Conservation (phyloP, 495 filamentous ascomycete genomes). For the Xylaria palmicola region DNA sequence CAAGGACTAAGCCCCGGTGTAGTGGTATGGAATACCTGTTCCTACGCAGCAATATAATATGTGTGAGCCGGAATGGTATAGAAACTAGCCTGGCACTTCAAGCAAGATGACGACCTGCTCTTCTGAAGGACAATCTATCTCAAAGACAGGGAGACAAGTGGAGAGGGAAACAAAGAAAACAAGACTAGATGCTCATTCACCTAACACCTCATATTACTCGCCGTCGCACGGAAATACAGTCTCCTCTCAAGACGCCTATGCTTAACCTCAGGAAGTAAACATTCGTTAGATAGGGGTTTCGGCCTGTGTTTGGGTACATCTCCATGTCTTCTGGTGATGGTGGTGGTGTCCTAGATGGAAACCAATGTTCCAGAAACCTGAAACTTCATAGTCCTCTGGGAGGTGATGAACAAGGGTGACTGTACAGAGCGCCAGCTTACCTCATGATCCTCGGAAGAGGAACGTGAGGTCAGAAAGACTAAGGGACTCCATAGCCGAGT, state of each 20-base stretch:
- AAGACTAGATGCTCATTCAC: background rate
- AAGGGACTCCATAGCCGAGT: slow-evolving; percentile 81
- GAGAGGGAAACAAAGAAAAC: no score
- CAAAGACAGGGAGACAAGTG: background rate
- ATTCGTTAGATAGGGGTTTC: background rate
- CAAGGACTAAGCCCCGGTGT: no score
- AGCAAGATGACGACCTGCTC: background rate
- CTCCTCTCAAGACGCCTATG: background rate
- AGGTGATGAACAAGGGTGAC: no score
- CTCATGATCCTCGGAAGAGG: slow-evolving; percentile 68
- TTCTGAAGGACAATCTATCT: background rate
- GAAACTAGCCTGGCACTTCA: background rate
- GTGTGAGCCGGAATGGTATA: background rate
- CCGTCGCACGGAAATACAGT: background rate
- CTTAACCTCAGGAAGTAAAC: background rate
- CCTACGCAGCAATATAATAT: background rate
- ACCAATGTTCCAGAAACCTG: background rate
- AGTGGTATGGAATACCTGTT: background rate
- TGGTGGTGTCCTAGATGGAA: no score
- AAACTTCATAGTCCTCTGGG: background rate
- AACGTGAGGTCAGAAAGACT: slow-evolving; percentile 93
- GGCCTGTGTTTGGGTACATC: background rate
- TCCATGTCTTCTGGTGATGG: background rate
- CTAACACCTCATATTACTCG: background rate
- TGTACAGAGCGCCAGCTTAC: background rate